Evolutionary conservation across 495 filamentous ascomycete genomes (phyloP), one percentile per base, ranked within the genome.

Genomic region (Peziza echinospora): DNA sequence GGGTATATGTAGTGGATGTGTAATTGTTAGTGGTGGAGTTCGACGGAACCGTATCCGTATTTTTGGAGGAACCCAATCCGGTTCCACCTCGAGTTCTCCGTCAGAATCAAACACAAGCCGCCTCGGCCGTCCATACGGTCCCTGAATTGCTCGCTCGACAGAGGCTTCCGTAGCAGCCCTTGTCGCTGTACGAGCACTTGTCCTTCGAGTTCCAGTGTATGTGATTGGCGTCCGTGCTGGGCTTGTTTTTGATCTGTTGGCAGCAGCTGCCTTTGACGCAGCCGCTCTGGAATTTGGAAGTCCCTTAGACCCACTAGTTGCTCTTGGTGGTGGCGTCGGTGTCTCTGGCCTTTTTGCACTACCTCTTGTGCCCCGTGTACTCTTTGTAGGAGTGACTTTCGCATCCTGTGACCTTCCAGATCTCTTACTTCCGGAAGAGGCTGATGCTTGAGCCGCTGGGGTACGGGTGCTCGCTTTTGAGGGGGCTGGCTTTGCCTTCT

Each of bases 1-100:
- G 10, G 43, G 62, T 28, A 71, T 60, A 47, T 75, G 68, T 11
- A 64, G 65, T 19, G 68, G 70, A 45, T 77, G 70, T 10, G 71
- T 67, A 23, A 73, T 65, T 5, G 58, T 46, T n/a, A 56, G 50
- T 47, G 56, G 59, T 16, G 57, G 57, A 24, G 52, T 50, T 10
- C 49, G 30, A 13, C 30, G 25, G 41, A 59, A 59, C 43, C 52
- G 59, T 21, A 59, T 40, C 42, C 53, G 59, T 21, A 57, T 57
- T 41, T 57, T 58, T 16, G 55, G 55, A 2, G 47, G 46, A 9
- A 34, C 47, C 21, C 54, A 54, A 44, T 52, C 41, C 11, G 55
- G 55, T 7, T 47, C 41, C 21, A 55, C 45, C 10, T 59, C 56
- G 26, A 59, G 26, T 41, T 59, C 56, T 21, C 46, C 57, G 47